phyloP scores from a whole-genome alignment of 257 asterid species.

The Fraxinus anomala region DNA sequence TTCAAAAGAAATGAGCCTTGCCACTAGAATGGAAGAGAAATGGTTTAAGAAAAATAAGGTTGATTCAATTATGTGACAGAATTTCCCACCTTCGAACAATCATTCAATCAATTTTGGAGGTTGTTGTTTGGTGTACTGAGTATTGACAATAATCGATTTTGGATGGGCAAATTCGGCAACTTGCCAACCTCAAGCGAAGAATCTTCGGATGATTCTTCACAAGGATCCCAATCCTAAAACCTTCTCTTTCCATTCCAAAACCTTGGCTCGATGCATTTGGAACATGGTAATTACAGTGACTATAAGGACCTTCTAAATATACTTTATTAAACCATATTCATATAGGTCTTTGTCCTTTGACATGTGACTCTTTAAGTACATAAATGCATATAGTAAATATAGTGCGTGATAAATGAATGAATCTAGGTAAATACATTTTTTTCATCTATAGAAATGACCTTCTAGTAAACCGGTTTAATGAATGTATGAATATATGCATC shows the following conservation, averaged over 20 bases:
- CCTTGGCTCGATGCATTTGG: neutral
- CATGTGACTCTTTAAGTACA: neutral
- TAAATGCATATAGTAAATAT: neutral
- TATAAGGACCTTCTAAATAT: neutral
- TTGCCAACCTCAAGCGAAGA: neutral
- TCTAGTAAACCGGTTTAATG: neutral
- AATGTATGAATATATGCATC: neutral
- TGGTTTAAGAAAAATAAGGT: neutral
- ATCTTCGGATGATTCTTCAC: neutral
- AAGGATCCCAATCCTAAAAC: neutral
- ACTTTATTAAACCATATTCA: neutral
- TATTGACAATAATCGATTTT: too few species aligned
- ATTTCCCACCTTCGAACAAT: neutral
- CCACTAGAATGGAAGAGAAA: neutral
- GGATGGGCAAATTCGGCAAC: neutral
- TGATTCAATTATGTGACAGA: neutral
- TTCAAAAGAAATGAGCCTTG: neutral
- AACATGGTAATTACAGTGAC: neutral
- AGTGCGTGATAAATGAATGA: neutral
- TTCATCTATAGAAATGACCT: neutral
- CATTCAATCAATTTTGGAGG: neutral
- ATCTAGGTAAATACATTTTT: neutral
- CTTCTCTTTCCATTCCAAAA: neutral
- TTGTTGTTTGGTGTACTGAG: neutral
- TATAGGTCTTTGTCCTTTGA: neutral